Evolutionary conservation across 1,139 yeast genomes (phyloP), one percentile per base, ranked within the genome.

Genomic region (Pichia sp.): DNA sequence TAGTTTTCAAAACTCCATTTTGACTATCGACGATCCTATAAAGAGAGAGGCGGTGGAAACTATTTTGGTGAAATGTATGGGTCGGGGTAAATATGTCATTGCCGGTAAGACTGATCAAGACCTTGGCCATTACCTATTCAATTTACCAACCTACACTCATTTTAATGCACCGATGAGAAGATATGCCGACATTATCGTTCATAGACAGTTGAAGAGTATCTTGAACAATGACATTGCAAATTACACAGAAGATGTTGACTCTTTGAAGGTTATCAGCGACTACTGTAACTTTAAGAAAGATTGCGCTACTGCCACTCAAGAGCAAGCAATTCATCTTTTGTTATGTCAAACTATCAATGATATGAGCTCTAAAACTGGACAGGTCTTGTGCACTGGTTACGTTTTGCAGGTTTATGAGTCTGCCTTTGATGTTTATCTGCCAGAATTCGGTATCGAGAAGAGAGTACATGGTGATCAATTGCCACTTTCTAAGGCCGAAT

Each of bases 391-490:
- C 30, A 77, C 80, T 72, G 96, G 95, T 12, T 77, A 87, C 12
- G 93, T 91, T 27, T 64, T 87, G 25, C 96, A 87, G 58, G 97
- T 88, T 7, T 88, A 88, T 56, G 97, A 91, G 59, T 85, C 96
- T 2, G 86, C 97, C 2, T 91, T 91, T 63, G 98, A 91, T 59
- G 94, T 91, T 7, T 76, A 86, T 46, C 71, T 91, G 44, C 97
- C 97, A 1, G 96, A 86, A 50, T 81, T 88, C 62, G 97, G 98
- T 29, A 85, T 91, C 48, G 98, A 91, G 58, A 91, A 91, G 62
- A 76, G 98, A 52, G 97, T 91, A 20, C 98, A 91, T 53, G 96
- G 97, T 29, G 98, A 91, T 61, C 98, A 91, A 59, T 67, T 91
- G 39, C 98, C 98, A 13, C 66, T 91, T 44, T 77, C 75, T 19